These are phyloP conservation scores for Debaryomyces psychrophilus DNA, from an alignment of 1,139 yeast genomes.

Conservation along the genomic window DNA sequence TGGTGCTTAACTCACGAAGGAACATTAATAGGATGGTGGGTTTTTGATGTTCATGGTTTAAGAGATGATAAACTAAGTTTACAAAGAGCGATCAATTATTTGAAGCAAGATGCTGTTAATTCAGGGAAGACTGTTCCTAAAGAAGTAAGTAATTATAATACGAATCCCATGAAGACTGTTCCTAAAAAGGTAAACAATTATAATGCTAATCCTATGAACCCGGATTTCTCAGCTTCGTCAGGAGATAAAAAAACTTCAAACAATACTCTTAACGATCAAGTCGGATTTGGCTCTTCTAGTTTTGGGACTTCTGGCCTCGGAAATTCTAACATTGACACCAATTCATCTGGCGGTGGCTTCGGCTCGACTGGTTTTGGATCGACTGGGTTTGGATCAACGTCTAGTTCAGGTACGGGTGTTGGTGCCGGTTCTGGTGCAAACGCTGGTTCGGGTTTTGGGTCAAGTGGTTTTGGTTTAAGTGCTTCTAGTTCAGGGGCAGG, in stretches of 20 bases:
- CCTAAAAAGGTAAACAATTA: too few relatives aligned
- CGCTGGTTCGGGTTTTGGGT: too few relatives aligned
- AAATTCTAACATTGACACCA: slow-evolving; percentile 13
- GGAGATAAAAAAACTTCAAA: not conserved
- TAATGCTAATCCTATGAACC: not conserved
- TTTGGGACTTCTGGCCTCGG: slow-evolving; percentile 22
- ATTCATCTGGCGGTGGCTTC: slow-evolving; percentile 18
- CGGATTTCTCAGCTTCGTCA: not conserved
- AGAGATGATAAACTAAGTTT: slow-evolving; percentile 31
- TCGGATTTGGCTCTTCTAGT: slow-evolving; percentile 14
- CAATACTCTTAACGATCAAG: not conserved
- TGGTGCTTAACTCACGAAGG: slow-evolving; percentile 69
- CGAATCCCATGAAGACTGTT: not conserved
- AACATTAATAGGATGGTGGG: slow-evolving; percentile 62
- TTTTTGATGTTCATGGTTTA: slow-evolving; percentile 55
- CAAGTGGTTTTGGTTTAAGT: slow-evolving; percentile 8
- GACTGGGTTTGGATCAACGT: slow-evolving; percentile 18
- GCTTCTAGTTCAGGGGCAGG: too few relatives aligned
- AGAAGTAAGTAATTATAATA: not conserved
- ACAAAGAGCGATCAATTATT: slow-evolving; percentile 17
- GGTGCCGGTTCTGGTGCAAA: too few relatives aligned
- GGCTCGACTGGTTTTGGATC: slow-evolving; percentile 14
- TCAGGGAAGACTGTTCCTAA: not conserved
- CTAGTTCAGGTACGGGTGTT: too few relatives aligned
- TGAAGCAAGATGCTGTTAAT: not conserved